A percentile compares a stretch with the other conserved stretches of the same genome.
These are phyloP conservation scores for Lunasporangiospora selenospora DNA, from an alignment of 192 early-diverging fungal genomes.

Conservation along the genomic window DNA sequence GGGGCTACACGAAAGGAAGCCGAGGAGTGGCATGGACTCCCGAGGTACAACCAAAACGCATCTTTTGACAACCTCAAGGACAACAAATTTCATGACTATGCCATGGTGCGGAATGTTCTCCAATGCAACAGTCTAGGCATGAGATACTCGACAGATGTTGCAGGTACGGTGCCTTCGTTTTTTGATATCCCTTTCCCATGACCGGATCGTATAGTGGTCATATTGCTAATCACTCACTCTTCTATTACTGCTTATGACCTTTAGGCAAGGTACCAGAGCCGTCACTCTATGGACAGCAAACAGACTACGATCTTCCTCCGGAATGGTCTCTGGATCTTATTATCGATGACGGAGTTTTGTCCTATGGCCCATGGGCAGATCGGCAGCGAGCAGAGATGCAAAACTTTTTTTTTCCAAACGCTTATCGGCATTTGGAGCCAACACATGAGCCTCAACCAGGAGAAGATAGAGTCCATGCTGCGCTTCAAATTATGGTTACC, in stretches of 20 bases:
- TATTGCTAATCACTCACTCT: background rate
- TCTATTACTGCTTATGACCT: no score
- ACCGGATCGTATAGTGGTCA: background rate
- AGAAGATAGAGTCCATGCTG: constrained; percentile 59
- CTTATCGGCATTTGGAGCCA: constrained; percentile 57
- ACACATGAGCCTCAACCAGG: constrained; percentile 61
- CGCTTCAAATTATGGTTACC: constrained; percentile 64
- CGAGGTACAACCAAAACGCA: constrained; percentile 59
- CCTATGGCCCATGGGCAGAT: constrained; percentile 87
- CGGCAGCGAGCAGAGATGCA: constrained; percentile 72
- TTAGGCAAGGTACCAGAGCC: constrained; percentile 52
- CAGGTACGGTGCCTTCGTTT: constrained; percentile 54
- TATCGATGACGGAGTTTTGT: constrained; percentile 60
- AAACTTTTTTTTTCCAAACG: constrained; percentile 76
- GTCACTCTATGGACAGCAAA: constrained; percentile 11
- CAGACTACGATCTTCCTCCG: constrained; percentile 59
- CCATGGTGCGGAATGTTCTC: constrained; percentile 64
- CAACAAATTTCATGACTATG: constrained; percentile 65
- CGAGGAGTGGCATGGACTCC: constrained; percentile 66
- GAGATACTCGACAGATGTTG: constrained; percentile 69
- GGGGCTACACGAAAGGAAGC: constrained; percentile 21
- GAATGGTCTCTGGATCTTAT: constrained; percentile 75
- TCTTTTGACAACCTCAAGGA: constrained; percentile 30
- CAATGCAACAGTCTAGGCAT: constrained; percentile 62
- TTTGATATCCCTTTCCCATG: background rate